phyloP scores from a whole-genome alignment of 176 grass and related monocot genomes.

The Coix lacrymajobi region DNA sequence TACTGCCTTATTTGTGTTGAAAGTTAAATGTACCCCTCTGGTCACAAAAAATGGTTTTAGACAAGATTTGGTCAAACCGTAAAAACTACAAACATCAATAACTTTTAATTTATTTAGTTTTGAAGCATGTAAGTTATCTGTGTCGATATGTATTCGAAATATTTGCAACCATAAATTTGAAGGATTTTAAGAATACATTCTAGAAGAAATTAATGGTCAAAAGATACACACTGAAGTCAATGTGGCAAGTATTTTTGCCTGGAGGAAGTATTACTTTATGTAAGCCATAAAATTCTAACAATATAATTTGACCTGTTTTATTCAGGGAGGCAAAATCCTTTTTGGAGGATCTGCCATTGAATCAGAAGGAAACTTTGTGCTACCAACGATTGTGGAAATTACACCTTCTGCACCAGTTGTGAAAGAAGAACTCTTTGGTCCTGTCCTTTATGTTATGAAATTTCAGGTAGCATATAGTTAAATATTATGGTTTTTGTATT shows the following conservation, averaged over 20 bases:
- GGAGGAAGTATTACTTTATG: not conserved
- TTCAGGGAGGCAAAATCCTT: slow-evolving; percentile 90
- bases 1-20: not conserved
- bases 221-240: not conserved
- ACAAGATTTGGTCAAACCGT: not conserved
- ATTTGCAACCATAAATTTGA: not conserved
- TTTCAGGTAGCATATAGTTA: slow-evolving; percentile 53
- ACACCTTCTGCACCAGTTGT: slow-evolving; percentile 68
- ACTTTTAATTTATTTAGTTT: not conserved
- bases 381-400: slow-evolving; percentile 92
- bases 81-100: not conserved
- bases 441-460: slow-evolving; percentile 98
- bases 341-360: slow-evolving; percentile 76
- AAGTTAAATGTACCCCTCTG: not conserved
- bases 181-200: not conserved
- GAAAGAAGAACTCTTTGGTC: slow-evolving; percentile 94
- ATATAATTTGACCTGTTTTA: slow-evolving; percentile 6
- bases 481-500: not conserved
- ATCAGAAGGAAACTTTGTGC: slow-evolving; percentile 81
- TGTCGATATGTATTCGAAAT: not conserved
- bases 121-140: not conserved
- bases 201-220: not conserved
- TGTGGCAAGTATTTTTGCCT: not conserved
- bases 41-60: not conserved
- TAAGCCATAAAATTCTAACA: slow-evolving; percentile 5